Conservation (phyloP, 495 filamentous ascomycete genomes). For the Corynascus novoguineensis region DNA sequence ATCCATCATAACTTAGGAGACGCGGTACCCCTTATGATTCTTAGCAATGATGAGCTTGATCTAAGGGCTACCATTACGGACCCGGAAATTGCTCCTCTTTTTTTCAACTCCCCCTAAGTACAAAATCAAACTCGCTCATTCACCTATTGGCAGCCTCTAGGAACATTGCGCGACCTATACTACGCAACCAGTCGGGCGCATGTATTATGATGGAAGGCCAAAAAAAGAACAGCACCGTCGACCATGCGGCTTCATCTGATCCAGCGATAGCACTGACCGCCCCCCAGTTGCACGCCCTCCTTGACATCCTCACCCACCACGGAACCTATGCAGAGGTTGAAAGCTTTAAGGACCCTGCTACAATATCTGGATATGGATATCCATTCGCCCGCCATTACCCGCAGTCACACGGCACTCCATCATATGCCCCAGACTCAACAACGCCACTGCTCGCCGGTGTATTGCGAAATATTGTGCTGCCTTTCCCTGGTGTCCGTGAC, state of each 20-base stretch:
- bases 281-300: slow-evolving; percentile 52
- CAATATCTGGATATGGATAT: slow-evolving; percentile 53
- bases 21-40: too few species aligned
- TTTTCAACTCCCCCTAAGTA: too few species aligned
- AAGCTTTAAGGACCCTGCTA: slow-evolving; percentile 50
- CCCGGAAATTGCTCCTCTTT: too few species aligned
- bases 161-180: too few species aligned
- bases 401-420: slow-evolving; percentile 6
- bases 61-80: too few species aligned
- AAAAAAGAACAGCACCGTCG: not conserved
- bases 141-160: too few species aligned
- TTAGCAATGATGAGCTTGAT: too few species aligned
- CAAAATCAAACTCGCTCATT: too few species aligned
- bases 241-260: not conserved
- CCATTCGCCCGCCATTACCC: slow-evolving; percentile 41
- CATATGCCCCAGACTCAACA: slow-evolving; percentile 33
- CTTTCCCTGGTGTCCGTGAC: slow-evolving; percentile 52
- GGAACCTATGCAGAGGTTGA: slow-evolving; percentile 59
- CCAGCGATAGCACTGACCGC: slow-evolving; percentile 33
- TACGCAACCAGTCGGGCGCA: too few species aligned
- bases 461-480: slow-evolving; percentile 50
- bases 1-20: too few species aligned
- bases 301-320: slow-evolving; percentile 62
- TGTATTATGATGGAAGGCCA: slow-evolving; percentile 4
- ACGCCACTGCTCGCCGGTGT: slow-evolving; percentile 55